Base-by-base conservation (phyloP, 2,329 filamentous ascomycete genomes). In the Aspergillus flavus region DNA sequence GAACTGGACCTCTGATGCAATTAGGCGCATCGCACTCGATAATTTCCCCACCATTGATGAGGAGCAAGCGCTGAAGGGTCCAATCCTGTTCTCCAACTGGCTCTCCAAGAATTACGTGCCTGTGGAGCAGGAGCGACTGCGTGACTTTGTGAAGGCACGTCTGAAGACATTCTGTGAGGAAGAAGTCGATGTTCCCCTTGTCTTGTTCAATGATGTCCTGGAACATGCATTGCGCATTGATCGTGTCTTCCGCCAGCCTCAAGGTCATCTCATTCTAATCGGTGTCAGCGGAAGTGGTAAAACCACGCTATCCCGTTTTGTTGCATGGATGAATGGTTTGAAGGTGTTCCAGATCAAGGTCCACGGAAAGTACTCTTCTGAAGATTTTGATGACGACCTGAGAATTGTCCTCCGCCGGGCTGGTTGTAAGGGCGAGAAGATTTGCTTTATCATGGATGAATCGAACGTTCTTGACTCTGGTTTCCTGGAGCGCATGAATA, bases 391-490 rank as follows among this genome's bases (percentile, higher is more conserved):
- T 75, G 96, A 99, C 63, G 95, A 99, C 78, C 83, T 99, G 41
- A 88, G 96, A 68, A 94, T 94, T 75, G 95, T 99, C 10, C 87
- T 99, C 46, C 90, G 95, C 53, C 88, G 95, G 62, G 96, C 93
- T 71, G 95, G 95, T 66, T 98, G 94, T 83, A 97, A 97, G 83
- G 95, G 95, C 41, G 95, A 99, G 78, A 98, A 98, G 84, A 96
- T 99, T 56, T 99, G 96, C 81, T 99, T 99, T 84, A 97, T 99
- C 82, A 98, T 99, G 94, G 95, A 99, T 76, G 95, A 99, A 81
- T 91, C 94, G 11, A 99, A 99, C 73, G 95, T 99, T 41, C 86
- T 99, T 32, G 95, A 99, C 78, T 99, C 95, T 50, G 95, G 95
- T 59, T 99, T 99, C 88, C 80, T 99, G 61, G 95, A 99, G 79